Percentiles rank a stretch among this genome's conserved stretches.
Evolutionary conservation across 345 rosid species (phyloP).

Genomic region (Sonneratia caseolaris): DNA sequence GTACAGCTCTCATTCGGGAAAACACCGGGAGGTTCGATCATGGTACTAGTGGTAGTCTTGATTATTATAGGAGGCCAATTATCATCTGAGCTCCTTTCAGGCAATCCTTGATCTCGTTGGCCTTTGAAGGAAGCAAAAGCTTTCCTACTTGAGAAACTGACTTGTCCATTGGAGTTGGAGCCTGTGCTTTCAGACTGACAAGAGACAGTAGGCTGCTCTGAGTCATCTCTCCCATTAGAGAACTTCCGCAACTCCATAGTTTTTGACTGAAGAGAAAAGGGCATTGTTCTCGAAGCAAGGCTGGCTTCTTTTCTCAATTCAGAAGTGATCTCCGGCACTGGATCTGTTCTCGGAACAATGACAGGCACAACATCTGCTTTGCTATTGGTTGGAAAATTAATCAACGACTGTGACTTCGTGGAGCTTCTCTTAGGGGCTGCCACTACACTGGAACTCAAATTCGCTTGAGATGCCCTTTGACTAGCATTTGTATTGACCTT

Average conservation of each 20-base stretch:
- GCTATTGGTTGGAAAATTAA: conserved; percentile 36
- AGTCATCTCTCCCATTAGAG: conserved; percentile 49
- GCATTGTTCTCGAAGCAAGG: conserved; percentile 88
- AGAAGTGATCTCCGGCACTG: conserved; percentile 47
- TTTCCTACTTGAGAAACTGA: conserved; percentile 33
- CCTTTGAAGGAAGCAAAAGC: conserved; percentile 31
- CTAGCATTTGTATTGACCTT: conserved; percentile 39
- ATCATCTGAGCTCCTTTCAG: conserved; percentile 52
- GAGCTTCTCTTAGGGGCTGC: conserved; percentile 48
- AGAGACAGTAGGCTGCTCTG: conserved; percentile 39
- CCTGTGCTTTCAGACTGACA: conserved; percentile 32
- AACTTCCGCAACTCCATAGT: conserved; percentile 48
- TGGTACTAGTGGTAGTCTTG: conserved; percentile 36
- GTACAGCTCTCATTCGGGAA: conserved; percentile 57
- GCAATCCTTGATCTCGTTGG: conserved; percentile 31
- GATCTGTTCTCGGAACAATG: conserved; percentile 68
- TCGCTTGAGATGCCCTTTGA: conserved; percentile 29
- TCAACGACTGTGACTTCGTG: conserved; percentile 36
- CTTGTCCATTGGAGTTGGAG: conserved; percentile 36
- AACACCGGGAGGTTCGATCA: conserved; percentile 39
- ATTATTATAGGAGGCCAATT: conserved; percentile 38
- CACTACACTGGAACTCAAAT: conserved; percentile 34
- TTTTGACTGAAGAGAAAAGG: conserved; percentile 87
- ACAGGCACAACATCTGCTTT: conserved; percentile 71
- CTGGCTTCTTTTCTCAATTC: conserved; percentile 71